A percentile compares a stretch with the other conserved stretches of the same genome.
Conservation (phyloP, 2,329 filamentous ascomycete species). For the Hypoxylon sp. region DNA sequence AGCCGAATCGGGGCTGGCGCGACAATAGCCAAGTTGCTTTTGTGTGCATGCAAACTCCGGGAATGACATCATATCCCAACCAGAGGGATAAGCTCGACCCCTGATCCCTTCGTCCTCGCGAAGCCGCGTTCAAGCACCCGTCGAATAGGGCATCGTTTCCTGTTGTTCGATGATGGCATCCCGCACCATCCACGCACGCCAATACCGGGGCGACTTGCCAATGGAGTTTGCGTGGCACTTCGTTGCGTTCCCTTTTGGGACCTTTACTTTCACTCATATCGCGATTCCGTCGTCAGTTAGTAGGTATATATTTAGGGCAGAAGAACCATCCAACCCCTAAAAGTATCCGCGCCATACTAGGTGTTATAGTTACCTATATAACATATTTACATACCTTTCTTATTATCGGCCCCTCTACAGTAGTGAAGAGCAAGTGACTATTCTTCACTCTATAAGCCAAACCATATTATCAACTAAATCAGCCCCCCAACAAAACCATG, state of each 20-base stretch:
- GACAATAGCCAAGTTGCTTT: background rate
- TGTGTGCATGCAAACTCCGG: slow-evolving; percentile 1
- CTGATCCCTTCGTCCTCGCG: slow-evolving; percentile 29
- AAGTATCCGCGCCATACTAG: background rate
- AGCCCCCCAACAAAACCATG: slow-evolving; percentile 15
- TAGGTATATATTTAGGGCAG: slow-evolving; percentile 14
- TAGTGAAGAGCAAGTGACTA: background rate
- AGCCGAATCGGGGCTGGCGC: slow-evolving; percentile 27
- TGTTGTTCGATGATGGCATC: slow-evolving; percentile 44
- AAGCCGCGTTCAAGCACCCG: background rate
- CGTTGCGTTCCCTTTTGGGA: slow-evolving; percentile 10
- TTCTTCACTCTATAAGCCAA: background rate
- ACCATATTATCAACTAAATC: background rate
- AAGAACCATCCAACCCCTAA: slow-evolving; percentile 3
- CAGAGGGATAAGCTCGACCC: slow-evolving; percentile 15
- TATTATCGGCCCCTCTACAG: background rate
- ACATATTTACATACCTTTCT: slow-evolving; percentile 5
- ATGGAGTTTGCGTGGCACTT: slow-evolving; percentile 5
- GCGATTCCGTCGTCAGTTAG: slow-evolving; percentile 24
- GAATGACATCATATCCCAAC: slow-evolving; percentile 40
- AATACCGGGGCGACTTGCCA: background rate
- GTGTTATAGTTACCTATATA: background rate
- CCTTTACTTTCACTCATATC: slow-evolving; percentile 24
- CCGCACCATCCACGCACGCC: slow-evolving; percentile 29
- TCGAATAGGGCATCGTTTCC: slow-evolving; percentile 11